phyloP scores from a whole-genome alignment of 495 filamentous ascomycete genomes.

The Aspergillus saccharolyticus region DNA sequence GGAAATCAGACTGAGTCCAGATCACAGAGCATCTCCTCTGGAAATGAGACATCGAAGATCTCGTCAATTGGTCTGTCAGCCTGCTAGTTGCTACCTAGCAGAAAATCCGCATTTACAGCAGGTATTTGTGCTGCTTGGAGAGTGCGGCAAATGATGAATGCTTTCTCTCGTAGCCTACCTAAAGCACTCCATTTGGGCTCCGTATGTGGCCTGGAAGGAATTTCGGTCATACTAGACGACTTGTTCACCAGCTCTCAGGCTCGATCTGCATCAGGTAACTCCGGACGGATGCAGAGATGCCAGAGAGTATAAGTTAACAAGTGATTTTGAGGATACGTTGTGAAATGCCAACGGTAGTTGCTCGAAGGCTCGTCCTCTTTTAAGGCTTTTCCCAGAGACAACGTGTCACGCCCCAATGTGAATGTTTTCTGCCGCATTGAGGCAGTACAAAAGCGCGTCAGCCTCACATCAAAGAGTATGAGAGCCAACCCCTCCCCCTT shows the following conservation, averaged over 20 bases:
- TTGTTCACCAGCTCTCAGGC: neutral
- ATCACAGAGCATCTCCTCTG: neutral
- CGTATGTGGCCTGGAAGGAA: neutral
- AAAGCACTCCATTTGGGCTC: neutral
- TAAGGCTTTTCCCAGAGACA: neutral
- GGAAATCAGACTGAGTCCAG: neutral
- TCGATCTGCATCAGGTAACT: neutral
- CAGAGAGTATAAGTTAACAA: neutral
- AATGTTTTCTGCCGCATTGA: neutral
- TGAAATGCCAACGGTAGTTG: neutral
- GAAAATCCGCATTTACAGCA: neutral
- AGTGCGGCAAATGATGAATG: neutral
- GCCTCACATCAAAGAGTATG: no score
- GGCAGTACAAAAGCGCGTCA: no score
- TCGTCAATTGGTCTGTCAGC: neutral
- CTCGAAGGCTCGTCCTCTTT: neutral
- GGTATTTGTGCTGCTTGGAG: neutral
- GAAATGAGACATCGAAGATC: neutral
- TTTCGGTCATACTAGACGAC: neutral
- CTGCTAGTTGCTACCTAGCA: neutral
- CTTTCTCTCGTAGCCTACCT: neutral
- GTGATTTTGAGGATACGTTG: neutral
- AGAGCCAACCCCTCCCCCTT: no score
- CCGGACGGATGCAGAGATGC: neutral
- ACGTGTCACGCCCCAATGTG: neutral